These are phyloP conservation scores for Chaetoceros tenuissimus DNA, from an alignment of 108 stramenopile genomes.

Conservation along the genomic window DNA sequence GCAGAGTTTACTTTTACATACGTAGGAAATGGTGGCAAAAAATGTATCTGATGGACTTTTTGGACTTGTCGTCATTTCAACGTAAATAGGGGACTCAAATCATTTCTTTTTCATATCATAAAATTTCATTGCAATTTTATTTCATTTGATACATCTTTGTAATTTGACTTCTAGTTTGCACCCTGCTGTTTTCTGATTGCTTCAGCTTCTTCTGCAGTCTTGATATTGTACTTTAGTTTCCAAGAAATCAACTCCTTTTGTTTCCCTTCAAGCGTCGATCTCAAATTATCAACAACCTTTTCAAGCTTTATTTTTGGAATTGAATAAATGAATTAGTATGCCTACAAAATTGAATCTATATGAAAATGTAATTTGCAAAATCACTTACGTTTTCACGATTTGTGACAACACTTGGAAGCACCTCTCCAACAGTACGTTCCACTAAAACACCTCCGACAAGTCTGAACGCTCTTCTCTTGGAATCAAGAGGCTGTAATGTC, in stretches of 20 bases:
- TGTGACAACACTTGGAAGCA: conserved; percentile 80
- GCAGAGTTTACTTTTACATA: too few relatives aligned
- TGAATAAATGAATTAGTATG: background rate
- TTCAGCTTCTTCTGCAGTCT: conserved; percentile 11
- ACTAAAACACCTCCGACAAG: conserved; percentile 91
- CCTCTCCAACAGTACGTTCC: conserved; percentile 90
- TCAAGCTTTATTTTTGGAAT: conserved; percentile 34
- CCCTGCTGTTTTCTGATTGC: background rate
- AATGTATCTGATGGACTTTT: too few relatives aligned
- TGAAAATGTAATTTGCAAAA: background rate
- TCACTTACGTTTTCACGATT: conserved; percentile 70
- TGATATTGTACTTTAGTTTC: conserved; percentile 66
- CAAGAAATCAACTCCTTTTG: conserved; percentile 74
- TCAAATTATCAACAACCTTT: conserved; percentile 41
- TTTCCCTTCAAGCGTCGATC: conserved; percentile 38
- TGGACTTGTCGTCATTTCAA: too few relatives aligned
- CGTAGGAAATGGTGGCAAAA: too few relatives aligned
- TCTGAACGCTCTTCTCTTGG: conserved; percentile 80
- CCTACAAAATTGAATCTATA: background rate
- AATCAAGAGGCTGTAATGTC: conserved; percentile 82
- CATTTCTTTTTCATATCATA: too few relatives aligned
- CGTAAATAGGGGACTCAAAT: too few relatives aligned
- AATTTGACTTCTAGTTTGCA: too few relatives aligned
- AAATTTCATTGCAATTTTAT: too few relatives aligned
- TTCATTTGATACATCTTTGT: too few relatives aligned